These are phyloP conservation scores for Venturia nashicola DNA, from an alignment of 2,329 filamentous ascomycete species.

Conservation along the genomic window DNA sequence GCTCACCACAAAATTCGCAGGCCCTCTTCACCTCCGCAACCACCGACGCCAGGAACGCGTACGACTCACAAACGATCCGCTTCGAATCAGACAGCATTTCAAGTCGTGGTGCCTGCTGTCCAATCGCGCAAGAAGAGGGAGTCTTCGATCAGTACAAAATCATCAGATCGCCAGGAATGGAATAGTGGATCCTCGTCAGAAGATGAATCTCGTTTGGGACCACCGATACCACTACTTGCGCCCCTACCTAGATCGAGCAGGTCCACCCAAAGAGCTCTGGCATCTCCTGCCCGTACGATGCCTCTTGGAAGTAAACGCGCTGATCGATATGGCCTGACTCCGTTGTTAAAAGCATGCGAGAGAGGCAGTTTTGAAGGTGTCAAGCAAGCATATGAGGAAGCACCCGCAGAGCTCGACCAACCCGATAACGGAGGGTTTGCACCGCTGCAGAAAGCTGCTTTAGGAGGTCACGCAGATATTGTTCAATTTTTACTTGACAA, in stretches of 20 bases:
- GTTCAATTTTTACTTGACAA: conserved; percentile 77
- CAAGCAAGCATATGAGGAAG: conserved; percentile 60
- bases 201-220: conserved; percentile 1
- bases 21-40: conserved; percentile 16
- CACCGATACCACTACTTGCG: conserved; percentile 19
- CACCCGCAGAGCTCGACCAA: conserved; percentile 78
- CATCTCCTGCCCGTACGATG: conserved; percentile 33
- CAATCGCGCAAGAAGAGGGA: conserved; percentile 9
- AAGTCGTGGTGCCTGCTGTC: not conserved
- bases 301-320: conserved; percentile 73
- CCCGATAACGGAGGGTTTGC: conserved; percentile 95
- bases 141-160: conserved; percentile 7
- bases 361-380: conserved; percentile 71
- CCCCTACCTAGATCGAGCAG: conserved; percentile 32
- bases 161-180: conserved; percentile 8
- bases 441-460: conserved; percentile 80
- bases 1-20: conserved; percentile 15
- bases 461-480: conserved; percentile 77
- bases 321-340: conserved; percentile 85
- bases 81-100: conserved; percentile 9
- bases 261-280: conserved; percentile 50
- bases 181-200: conserved; percentile 6
- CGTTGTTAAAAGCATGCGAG: conserved; percentile 79
- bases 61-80: conserved; percentile 10
- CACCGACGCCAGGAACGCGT: conserved; percentile 6